Conservation (phyloP, 495 filamentous ascomycete genomes). For the Hypomontagnella monticulosa region DNA sequence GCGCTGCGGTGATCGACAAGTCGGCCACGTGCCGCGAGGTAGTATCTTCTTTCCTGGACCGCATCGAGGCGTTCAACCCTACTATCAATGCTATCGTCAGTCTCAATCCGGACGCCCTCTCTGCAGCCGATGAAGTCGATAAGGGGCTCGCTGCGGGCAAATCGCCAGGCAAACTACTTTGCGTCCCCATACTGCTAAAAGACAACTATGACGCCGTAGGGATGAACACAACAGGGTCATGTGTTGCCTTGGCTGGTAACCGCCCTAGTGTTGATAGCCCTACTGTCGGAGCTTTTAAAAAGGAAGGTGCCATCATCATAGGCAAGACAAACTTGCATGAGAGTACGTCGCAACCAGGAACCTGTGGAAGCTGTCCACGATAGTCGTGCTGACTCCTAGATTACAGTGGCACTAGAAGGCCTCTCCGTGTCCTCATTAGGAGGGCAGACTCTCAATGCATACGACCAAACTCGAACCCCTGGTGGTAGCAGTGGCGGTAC, state of each 20-base stretch:
- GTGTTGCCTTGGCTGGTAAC: constrained; percentile 56
- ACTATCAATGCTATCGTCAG: constrained; percentile 66
- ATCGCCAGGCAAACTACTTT: constrained; percentile 58
- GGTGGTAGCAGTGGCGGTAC: constrained; percentile 73
- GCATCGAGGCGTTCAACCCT: constrained; percentile 65
- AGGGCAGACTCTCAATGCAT: constrained; percentile 71
- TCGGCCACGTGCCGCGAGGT: constrained; percentile 61
- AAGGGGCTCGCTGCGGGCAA: constrained; percentile 53
- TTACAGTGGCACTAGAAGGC: constrained; percentile 67
- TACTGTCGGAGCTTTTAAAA: constrained; percentile 58
- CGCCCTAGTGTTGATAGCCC: constrained; percentile 58
- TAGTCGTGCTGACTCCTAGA: constrained; percentile 9
- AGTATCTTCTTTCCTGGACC: constrained; percentile 63
- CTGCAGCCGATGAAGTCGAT: constrained; percentile 60
- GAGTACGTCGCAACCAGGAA: constrained; percentile 9
- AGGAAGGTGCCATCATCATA: constrained; percentile 70
- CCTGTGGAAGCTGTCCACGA: background rate
- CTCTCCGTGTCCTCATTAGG: constrained; percentile 67
- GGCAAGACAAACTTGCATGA: constrained; percentile 75
- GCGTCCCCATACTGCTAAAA: constrained; percentile 70
- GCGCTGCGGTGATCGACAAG: constrained; percentile 59
- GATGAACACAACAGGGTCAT: constrained; percentile 66
- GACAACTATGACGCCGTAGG: constrained; percentile 67
- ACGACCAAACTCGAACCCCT: constrained; percentile 67
- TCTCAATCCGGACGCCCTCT: constrained; percentile 61